Evolutionary conservation across 306 rosid genomes (phyloP).

Genomic region (Prunus campanulata): DNA sequence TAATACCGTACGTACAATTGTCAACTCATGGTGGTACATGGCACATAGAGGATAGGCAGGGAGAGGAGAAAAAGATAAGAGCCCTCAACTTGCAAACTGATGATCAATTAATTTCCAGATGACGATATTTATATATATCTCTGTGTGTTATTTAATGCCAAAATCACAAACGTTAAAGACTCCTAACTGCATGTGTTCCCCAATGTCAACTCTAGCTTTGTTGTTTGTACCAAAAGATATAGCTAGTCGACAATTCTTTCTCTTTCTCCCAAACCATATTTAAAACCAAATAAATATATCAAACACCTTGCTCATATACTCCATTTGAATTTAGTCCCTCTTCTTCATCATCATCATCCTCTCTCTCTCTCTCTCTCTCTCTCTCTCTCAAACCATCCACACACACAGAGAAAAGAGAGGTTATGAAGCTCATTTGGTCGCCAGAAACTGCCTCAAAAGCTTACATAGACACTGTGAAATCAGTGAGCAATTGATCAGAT

Average conservation of each 20-base stretch:
- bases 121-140: too few species aligned
- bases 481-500: constrained; percentile 44
- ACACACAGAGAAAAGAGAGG: background rate
- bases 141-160: background rate
- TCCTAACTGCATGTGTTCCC: background rate
- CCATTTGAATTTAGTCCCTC: background rate
- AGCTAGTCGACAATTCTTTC: background rate
- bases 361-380: background rate
- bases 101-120: too few species aligned
- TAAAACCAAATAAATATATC: background rate
- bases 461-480: constrained; percentile 70
- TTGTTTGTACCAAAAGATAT: background rate
- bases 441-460: constrained; percentile 82
- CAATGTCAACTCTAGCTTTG: background rate
- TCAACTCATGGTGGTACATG: too few species aligned
- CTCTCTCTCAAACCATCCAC: background rate
- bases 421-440: constrained; percentile 91
- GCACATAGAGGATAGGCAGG: too few species aligned
- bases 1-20: too few species aligned
- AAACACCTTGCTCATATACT: background rate
- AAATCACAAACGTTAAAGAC: background rate
- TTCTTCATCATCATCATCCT: background rate
- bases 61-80: too few species aligned
- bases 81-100: too few species aligned
- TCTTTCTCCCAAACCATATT: background rate